Evolutionary conservation across 768 basidiomycete genomes (phyloP), one percentile per base, ranked within the genome.

Genomic region (Kwoniella botswanensis): DNA sequence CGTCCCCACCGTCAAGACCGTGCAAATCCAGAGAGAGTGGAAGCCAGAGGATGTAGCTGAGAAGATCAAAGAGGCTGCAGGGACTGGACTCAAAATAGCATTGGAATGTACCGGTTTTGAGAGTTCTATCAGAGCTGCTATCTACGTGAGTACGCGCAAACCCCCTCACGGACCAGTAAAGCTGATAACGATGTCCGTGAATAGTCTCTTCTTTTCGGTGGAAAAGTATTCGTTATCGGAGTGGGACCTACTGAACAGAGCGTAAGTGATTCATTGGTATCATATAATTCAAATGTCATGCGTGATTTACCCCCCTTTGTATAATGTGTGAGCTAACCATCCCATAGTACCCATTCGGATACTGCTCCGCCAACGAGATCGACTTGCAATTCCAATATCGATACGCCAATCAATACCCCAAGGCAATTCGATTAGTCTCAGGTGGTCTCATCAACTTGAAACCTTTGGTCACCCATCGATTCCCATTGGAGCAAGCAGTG

Each of bases 31-130:
- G 43, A 68, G 79, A 35, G 74, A 70, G 13, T 71, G 76, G 63
- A 71, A 74, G 12, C 71, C 79, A 9, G 72, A 82, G 59, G 76
- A 79, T 35, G 69, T 76, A 15, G 79, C 84, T 2, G 65, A 24
- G 12, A 73, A 76, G 68, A 76, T 84, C 67, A 83, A 82, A 61
- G 67, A 76, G 57, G 79, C 74, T 2, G 80, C 81, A 2, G 77
- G 74, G 5, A 66, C 77, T 0, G 60, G 72, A 26, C 67, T 84
- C 7, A 63, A 64, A 22, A 65, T 84, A 22, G 84, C 84, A 1
- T 56, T 85, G 63, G 85, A 86, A 64, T 86, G 85, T 76, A 85
- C 85, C 7, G 85, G 85, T 7, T 84, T 85, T 21, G 84, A 85
- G 75, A 78, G 76, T 57, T 79, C 77, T 44, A 82, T 86, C 65